Evolutionary conservation across 306 rosid species (phyloP).

Genomic region (Vachellia collinsii): DNA sequence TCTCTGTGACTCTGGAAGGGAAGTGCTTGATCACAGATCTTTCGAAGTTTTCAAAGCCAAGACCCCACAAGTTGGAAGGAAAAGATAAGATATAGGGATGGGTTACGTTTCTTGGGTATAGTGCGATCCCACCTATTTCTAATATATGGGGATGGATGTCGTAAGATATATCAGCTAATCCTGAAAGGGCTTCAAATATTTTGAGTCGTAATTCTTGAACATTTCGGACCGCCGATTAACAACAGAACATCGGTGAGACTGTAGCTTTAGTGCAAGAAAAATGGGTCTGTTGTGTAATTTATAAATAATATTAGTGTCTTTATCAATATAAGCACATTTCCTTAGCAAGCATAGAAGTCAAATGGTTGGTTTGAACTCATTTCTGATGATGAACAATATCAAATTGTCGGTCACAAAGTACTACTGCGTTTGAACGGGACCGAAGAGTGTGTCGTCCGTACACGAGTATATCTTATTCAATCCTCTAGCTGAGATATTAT

Average conservation of each 20-base stretch:
- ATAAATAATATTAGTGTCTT: constrained; percentile 9
- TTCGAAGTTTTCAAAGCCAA: constrained; percentile 52
- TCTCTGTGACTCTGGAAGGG: constrained; percentile 32
- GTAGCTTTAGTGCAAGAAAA: constrained; percentile 30
- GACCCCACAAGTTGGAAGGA: constrained; percentile 75
- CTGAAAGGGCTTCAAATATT: constrained; percentile 23
- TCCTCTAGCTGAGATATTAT: background rate
- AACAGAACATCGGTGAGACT: constrained; percentile 4
- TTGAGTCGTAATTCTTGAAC: constrained; percentile 38
- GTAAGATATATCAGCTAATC: constrained; percentile 42
- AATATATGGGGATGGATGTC: constrained; percentile 43
- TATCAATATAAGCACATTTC: constrained; percentile 30
- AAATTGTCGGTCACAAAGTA: constrained; percentile 29
- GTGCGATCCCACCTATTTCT: constrained; percentile 62
- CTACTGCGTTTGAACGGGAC: constrained; percentile 20
- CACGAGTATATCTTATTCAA: constrained; percentile 34
- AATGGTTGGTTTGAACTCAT: constrained; percentile 35
- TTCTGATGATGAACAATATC: constrained; percentile 35
- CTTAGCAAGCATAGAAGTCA: constrained; percentile 2
- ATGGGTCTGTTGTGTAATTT: constrained; percentile 14
- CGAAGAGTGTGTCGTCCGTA: constrained; percentile 50
- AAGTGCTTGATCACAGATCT: constrained; percentile 46
- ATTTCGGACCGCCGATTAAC: constrained; percentile 10
- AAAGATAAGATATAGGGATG: constrained; percentile 67
- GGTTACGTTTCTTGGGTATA: constrained; percentile 75